Conservation (phyloP, 73 alveolate species). For the Paramecium pentaurelia region DNA sequence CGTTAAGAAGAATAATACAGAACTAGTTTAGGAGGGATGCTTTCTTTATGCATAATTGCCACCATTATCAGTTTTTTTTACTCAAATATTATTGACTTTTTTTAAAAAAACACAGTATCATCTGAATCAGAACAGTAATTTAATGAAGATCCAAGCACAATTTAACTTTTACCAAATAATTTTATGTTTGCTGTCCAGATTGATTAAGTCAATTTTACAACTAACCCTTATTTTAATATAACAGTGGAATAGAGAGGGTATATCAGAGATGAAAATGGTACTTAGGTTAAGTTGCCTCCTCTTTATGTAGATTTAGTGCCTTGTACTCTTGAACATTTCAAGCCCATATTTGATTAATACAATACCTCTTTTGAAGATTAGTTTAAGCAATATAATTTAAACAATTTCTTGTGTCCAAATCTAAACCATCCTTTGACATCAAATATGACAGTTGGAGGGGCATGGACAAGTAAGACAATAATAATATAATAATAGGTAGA, state of each 20-base stretch:
- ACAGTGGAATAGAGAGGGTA: neutral
- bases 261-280: neutral
- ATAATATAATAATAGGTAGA: neutral
- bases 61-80: neutral
- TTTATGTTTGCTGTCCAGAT: conserved; percentile 24
- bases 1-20: neutral
- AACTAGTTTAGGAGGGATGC: conserved; percentile 1
- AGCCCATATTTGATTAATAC: conserved; percentile 15
- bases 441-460: neutral
- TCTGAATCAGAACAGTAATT: neutral
- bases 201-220: neutral
- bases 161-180: neutral
- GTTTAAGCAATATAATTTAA: neutral
- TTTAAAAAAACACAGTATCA: neutral
- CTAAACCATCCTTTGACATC: neutral
- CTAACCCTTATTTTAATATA: conserved; percentile 11
- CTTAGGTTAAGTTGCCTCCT: neutral
- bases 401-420: conserved; percentile 17
- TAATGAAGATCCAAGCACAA: neutral
- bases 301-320: neutral
- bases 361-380: neutral
- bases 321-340: conserved; percentile 3
- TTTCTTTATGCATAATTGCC: neutral
- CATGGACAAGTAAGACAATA: neutral
- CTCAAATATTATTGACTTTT: neutral